Base-by-base conservation (phyloP, 1,284 basidiomycete species). In the Tranzscheliella williamsii region DNA sequence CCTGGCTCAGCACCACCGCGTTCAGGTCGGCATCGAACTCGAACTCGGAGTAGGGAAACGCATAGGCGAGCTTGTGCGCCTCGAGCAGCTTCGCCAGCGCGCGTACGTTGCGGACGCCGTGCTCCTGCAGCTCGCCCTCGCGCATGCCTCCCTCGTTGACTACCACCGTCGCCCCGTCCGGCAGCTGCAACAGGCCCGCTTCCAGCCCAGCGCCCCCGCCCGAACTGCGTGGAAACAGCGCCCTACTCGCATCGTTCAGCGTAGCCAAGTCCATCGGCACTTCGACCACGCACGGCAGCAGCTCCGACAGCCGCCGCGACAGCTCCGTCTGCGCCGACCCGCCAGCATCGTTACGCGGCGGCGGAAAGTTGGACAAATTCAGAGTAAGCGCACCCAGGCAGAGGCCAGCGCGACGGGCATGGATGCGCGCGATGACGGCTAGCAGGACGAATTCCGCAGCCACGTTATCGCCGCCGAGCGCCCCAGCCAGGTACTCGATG, bases 361-460 rank as follows among this genome's bases (percentile, higher is more conserved):
- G 48, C 38, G 44, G 12, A 68, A 55, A 20, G 75, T 72, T 23
- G 78, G 55, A 38, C 81, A 82, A 2, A 79, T 78, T 42, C 83
- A 87, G 75, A 85, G 89, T 36, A 68, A 81, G 76, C 7, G 85
- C 84, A 7, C 85, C 84, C 0, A 89, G 87, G 15, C 87, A 81
- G 23, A 90, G 81, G 5, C 85, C 83, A 1, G 86, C 84, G 9
- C 82, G 81, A 33, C 87, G 84, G 12, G 85, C 84, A 80, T 89
- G 85, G 27, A 88, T 91, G 74, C 83, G 82, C 17, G 86, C 82
- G n/a, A 87, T 80, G 20, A 83, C 75, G 18, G 82, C 80, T 13
- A 91, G 79, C 6, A 92, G 78, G 3, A 88, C 79, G 85, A 87
- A 90, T 78, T 91, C 87, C 9, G 90, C 89, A 0, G 86, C 86